phyloP scores from a whole-genome alignment of 2,329 filamentous ascomycete species.

The Epichloe uncinata region DNA sequence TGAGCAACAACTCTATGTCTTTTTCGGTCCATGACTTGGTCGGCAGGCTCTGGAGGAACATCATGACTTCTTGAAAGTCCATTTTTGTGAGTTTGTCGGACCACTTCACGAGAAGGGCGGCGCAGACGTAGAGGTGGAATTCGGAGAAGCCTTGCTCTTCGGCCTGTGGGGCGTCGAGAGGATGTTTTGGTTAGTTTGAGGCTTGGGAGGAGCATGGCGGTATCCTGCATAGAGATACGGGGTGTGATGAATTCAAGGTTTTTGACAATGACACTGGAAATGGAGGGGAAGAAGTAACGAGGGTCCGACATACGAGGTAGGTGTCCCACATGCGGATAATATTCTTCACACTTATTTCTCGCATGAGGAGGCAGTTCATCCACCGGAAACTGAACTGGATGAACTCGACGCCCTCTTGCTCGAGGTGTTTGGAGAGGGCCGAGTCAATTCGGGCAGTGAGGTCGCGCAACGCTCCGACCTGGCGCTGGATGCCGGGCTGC shows the following conservation, averaged over 20 bases:
- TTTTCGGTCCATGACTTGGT: slow-evolving; percentile 95
- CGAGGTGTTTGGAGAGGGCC: slow-evolving; percentile 72
- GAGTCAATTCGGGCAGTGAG: slow-evolving; percentile 83
- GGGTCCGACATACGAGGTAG: slow-evolving; percentile 59
- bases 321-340: slow-evolving; percentile 99
- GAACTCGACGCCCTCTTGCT: slow-evolving; percentile 87
- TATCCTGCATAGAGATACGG: background rate
- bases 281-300: background rate
- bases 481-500: slow-evolving; percentile 89
- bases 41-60: slow-evolving; percentile 92
- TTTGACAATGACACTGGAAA: background rate
- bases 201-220: background rate
- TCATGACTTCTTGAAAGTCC: slow-evolving; percentile 98
- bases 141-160: slow-evolving; percentile 98
- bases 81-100: slow-evolving; percentile 87
- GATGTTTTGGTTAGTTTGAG: background rate
- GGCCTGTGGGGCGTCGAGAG: slow-evolving; percentile 42
- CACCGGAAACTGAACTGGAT: slow-evolving; percentile 98
- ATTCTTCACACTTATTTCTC: slow-evolving; percentile 91
- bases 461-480: slow-evolving; percentile 79
- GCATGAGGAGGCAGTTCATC: slow-evolving; percentile 99
- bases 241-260: background rate
- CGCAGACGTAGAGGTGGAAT: slow-evolving; percentile 96
- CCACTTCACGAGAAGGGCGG: slow-evolving; percentile 97
- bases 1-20: slow-evolving; percentile 88